Base-by-base conservation (phyloP, 176 grass and related monocot genomes). In the Carex cristatella region DNA sequence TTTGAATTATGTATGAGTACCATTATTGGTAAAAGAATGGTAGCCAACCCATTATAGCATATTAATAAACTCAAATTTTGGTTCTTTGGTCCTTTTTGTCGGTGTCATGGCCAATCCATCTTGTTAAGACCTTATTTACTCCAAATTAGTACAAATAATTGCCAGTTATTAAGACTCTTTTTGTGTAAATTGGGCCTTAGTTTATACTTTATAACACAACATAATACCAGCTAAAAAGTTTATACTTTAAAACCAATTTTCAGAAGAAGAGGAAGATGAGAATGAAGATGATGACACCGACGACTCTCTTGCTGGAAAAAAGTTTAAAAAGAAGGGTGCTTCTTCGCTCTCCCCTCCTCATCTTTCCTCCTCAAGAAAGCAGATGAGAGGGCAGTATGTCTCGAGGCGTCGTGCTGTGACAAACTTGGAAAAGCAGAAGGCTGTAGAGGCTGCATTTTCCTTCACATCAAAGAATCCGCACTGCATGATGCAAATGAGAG, bases 391-490 rank as follows among this genome's bases (percentile, higher is more conserved):
- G 2, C 27, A 15, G 57, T 56, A n/a, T 44, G 67, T 8, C 66
- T 89, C 77, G 77, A 91, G 79, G 0, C 87, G 92, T 23, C 85
- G 90, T 3, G 53, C 85, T n/a, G 88, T 89, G 79, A 83, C 92
- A 0, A 54, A 84, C 65, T 53, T 84, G 14, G 90, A 94, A 81
- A 91, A 84, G 71, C 60, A 85, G 72, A 91, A 82, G 38, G 94
- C 90, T 10, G 62, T 62, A 84, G 85, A 89, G 80, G 81, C 89
- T 3, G 94, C 94, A 11, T 59, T 83, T 61, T 84, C 88, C 48
- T 97, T 97, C 87, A 85, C 86, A 27, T 94, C 94, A 61, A 48
- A 88, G 37, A 88, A 90, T 27, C 94, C 92, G 2, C 92, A 65
- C 86, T 89, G 81, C 54, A 81, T 92, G 79, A 55, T 97, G 10